Conservation (phyloP, 2,329 filamentous ascomycete species). For the Chrysosphaeria jannelii region DNA sequence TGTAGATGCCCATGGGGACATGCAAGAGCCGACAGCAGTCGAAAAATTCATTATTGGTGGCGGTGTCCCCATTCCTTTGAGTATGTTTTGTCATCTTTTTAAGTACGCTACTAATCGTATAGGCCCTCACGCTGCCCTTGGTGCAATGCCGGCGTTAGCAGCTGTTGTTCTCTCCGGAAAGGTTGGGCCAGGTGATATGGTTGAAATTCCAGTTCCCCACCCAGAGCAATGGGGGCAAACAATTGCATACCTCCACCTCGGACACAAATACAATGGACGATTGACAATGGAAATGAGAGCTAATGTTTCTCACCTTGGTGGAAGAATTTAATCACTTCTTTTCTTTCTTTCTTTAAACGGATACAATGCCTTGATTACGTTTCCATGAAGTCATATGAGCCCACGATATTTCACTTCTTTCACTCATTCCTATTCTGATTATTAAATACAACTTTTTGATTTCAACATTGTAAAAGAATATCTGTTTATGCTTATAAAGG, state of each 20-base stretch:
- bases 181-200: slow-evolving; percentile 18
- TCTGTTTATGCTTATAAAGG: too few relatives aligned
- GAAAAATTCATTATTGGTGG: slow-evolving; percentile 1
- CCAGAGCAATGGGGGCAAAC: slow-evolving; percentile 25
- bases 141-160: slow-evolving; percentile 21
- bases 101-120: background rate
- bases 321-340: too few relatives aligned
- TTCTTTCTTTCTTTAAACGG: too few relatives aligned
- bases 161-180: slow-evolving; percentile 22
- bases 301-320: slow-evolving; percentile 25
- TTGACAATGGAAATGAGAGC: slow-evolving; percentile 13
- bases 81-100: slow-evolving; percentile 10
- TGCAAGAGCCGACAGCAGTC: background rate
- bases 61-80: slow-evolving; percentile 13
- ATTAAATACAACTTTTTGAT: too few relatives aligned
- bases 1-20: background rate
- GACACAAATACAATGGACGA: slow-evolving; percentile 14
- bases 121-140: slow-evolving; percentile 18
- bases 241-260: slow-evolving; percentile 23
- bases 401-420: too few relatives aligned
- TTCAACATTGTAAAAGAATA: too few relatives aligned
- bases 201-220: slow-evolving; percentile 26
- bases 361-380: too few relatives aligned
- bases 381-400: too few relatives aligned
- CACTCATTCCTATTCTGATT: too few relatives aligned